These are phyloP conservation scores for Sequoiadendron giganteum DNA, from an alignment of 75 land plant species.

Conservation along the genomic window DNA sequence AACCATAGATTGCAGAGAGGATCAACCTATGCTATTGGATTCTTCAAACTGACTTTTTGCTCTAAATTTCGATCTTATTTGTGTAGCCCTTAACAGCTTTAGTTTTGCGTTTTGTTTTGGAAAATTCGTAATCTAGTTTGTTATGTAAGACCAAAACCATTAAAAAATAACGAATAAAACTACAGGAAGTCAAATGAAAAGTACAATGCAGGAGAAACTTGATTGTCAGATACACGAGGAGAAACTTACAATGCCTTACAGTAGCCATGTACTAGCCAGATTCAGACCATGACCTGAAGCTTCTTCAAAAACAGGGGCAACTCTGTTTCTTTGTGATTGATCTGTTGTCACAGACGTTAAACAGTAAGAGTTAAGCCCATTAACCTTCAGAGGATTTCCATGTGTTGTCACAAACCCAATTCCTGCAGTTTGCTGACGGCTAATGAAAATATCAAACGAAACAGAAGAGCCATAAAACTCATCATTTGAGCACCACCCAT, in stretches of 20 bases:
- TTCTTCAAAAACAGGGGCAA: slow-evolving; percentile 36
- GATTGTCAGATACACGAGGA: slow-evolving; percentile 64
- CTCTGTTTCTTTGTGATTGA: slow-evolving; percentile 43
- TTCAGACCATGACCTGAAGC: slow-evolving; percentile 50
- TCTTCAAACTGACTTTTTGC: too few species aligned
- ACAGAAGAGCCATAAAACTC: not conserved
- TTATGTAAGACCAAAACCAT: not conserved
- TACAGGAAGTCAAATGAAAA: not conserved
- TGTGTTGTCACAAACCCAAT: slow-evolving; percentile 42
- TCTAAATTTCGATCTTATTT: too few species aligned
- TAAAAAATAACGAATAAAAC: too few species aligned
- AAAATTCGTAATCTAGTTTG: too few species aligned
- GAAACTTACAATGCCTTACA: slow-evolving; percentile 53
- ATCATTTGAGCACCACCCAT: not conserved
- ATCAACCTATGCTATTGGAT: too few species aligned
- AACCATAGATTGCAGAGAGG: too few species aligned
- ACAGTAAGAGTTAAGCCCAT: slow-evolving; percentile 84
- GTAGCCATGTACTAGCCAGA: slow-evolving; percentile 67
- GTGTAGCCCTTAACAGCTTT: too few species aligned
- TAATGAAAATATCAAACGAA: not conserved
- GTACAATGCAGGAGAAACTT: slow-evolving; percentile 3
- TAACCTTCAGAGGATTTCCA: slow-evolving; percentile 55
- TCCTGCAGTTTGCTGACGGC: slow-evolving; percentile 14
- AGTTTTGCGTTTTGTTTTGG: too few species aligned
- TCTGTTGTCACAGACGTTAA: slow-evolving; percentile 57